Evolutionary conservation across 1,284 basidiomycete species (phyloP).

Genomic region (Papiliotrema nemorosa): DNA sequence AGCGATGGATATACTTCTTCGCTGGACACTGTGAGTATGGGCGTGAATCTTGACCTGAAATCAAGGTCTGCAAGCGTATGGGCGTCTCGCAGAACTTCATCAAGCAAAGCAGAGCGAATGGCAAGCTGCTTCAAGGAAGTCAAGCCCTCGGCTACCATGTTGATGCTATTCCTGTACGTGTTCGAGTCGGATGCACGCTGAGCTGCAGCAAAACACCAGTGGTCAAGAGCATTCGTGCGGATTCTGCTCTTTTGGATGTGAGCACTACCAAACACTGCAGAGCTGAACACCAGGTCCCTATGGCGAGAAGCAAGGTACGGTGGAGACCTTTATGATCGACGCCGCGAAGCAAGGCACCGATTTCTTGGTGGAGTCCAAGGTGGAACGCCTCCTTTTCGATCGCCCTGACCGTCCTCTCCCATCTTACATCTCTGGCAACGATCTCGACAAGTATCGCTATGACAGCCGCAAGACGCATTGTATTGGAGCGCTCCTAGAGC

Average conservation of each 20-base stretch:
- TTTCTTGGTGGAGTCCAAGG: slow-evolving; percentile 17
- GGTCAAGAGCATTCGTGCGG: slow-evolving; percentile 49
- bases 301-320: slow-evolving; percentile 14
- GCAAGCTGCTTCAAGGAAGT: slow-evolving; percentile 39
- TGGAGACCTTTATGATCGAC: slow-evolving; percentile 23
- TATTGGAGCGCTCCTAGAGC: slow-evolving; percentile 1
- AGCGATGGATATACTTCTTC: slow-evolving; percentile 42
- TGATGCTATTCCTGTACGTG: slow-evolving; percentile 28
- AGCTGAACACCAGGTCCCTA: slow-evolving; percentile 2
- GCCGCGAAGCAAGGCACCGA: slow-evolving; percentile 13
- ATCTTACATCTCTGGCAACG: neutral
- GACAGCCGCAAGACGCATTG: neutral
- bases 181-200: neutral
- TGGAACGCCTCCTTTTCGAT: slow-evolving; percentile 48
- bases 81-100: slow-evolving; percentile 42
- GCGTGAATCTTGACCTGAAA: neutral
- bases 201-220: slow-evolving; percentile 44
- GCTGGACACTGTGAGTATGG: slow-evolving; percentile 29
- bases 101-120: slow-evolving; percentile 47
- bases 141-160: slow-evolving; percentile 41
- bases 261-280: slow-evolving; percentile 11
- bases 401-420: neutral
- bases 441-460: neutral
- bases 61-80: slow-evolving; percentile 44
- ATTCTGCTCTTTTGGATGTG: slow-evolving; percentile 49